phyloP scores from a whole-genome alignment of 2,329 filamentous ascomycete genomes.

The Ophiostoma tasmaniense region DNA sequence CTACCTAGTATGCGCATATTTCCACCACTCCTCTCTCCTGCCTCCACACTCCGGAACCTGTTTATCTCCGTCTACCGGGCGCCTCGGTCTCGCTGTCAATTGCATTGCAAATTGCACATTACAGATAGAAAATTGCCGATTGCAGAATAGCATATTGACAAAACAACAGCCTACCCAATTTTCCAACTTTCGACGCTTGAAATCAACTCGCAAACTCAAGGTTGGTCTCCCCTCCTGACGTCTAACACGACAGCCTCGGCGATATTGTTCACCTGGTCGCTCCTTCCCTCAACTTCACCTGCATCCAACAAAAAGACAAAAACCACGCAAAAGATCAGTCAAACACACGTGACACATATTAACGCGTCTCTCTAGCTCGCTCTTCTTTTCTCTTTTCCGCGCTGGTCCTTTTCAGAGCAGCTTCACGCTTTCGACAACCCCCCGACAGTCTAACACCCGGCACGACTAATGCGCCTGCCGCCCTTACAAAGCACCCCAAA shows the following conservation, averaged over 20 bases:
- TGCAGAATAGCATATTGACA: neutral
- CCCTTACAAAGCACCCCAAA: neutral
- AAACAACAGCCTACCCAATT: neutral
- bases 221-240: neutral
- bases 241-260: neutral
- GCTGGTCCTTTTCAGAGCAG: neutral
- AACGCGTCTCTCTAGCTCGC: neutral
- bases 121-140: neutral
- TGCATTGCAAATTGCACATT: neutral
- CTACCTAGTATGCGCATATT: neutral
- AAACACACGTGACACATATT: neutral
- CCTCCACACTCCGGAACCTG: constrained; percentile 7
- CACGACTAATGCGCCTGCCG: constrained; percentile 4
- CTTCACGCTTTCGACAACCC: neutral
- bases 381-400: neutral
- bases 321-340: neutral
- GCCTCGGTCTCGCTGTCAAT: neutral
- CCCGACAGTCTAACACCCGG: neutral
- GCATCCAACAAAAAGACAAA: neutral
- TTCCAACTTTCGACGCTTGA: neutral
- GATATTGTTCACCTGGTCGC: neutral
- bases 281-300: neutral
- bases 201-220: neutral
- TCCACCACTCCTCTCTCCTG: neutral
- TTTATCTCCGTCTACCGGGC: constrained; percentile 14